Conservation (phyloP, 1,284 basidiomycete genomes). For the Coriolopsis trogii region DNA sequence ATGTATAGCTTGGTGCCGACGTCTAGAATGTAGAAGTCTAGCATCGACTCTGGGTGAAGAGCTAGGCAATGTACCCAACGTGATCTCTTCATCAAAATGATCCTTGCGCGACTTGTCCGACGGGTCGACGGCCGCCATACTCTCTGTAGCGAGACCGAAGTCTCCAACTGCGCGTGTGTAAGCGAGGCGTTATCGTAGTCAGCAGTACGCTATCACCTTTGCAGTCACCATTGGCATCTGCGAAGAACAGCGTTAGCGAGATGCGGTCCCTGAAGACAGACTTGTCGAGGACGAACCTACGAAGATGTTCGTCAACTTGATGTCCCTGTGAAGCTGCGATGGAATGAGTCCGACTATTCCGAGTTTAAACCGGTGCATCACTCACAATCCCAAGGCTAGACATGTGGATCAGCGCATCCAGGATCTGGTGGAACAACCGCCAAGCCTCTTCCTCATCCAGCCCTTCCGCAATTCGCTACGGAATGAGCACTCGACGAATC, state of each 20-base stretch:
- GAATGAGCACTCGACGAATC: too few relatives aligned
- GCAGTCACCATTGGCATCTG: conserved; percentile 87
- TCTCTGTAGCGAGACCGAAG: conserved; percentile 90
- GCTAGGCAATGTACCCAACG: conserved; percentile 53
- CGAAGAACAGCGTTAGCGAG: not conserved
- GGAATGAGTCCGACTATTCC: conserved; percentile 8
- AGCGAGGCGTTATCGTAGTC: not conserved
- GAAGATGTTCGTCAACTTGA: conserved; percentile 92
- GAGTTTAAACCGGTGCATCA: conserved; percentile 5
- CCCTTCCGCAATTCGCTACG: conserved; percentile 77
- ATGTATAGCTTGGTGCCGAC: conserved; percentile 95
- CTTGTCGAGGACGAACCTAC: conserved; percentile 66
- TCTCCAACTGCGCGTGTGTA: conserved; percentile 67
- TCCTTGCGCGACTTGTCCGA: conserved; percentile 52
- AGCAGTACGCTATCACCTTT: conserved; percentile 55
- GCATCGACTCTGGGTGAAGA: not conserved
- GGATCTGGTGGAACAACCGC: conserved; percentile 88
- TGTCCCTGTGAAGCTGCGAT: conserved; percentile 81
- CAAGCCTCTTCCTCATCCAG: conserved; percentile 86
- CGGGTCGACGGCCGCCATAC: conserved; percentile 74
- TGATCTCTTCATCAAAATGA: conserved; percentile 62
- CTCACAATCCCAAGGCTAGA: conserved; percentile 81
- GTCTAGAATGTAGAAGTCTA: conserved; percentile 46
- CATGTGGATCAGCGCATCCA: conserved; percentile 95
- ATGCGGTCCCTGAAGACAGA: not conserved